Evolutionary conservation across 148 eudicot species (phyloP).

Genomic region (Talinum fruticosum): DNA sequence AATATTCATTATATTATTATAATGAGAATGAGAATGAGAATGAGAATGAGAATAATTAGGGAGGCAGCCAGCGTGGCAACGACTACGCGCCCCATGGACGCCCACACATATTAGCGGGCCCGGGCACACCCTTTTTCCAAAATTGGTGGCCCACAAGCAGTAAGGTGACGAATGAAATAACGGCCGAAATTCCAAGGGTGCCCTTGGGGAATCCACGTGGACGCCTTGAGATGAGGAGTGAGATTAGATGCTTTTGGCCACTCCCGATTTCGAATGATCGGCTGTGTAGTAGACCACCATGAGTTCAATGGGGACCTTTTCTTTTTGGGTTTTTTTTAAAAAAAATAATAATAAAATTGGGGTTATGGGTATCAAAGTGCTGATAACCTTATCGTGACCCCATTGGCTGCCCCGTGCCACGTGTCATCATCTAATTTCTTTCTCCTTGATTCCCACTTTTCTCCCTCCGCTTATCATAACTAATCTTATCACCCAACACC

Average conservation of each 20-base stretch:
- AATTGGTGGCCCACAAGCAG: no score
- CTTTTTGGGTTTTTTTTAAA: no score
- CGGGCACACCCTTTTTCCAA: no score
- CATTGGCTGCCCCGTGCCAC: constrained; percentile 26
- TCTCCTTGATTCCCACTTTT: constrained; percentile 1
- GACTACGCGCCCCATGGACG: neutral
- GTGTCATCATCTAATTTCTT: constrained; percentile 12
- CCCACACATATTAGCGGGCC: neutral
- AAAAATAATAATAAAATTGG: no score
- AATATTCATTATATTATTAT: no score
- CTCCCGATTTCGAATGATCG: neutral
- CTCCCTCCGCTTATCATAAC: neutral
- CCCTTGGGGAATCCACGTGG: no score
- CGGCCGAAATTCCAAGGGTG: neutral
- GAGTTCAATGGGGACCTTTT: no score
- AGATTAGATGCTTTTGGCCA: no score
- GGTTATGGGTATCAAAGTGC: neutral
- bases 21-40: no score
- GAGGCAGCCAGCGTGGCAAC: neutral
- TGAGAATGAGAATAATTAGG: neutral
- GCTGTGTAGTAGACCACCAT: no score
- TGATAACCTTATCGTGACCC: constrained; percentile 32
- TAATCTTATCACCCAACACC: neutral
- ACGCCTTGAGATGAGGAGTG: no score
- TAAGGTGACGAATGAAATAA: no score